A percentile compares a stretch with the other conserved stretches of the same genome.
Evolutionary conservation across 2,329 filamentous ascomycete genomes (phyloP).

Genomic region (Blastomyces silverae): DNA sequence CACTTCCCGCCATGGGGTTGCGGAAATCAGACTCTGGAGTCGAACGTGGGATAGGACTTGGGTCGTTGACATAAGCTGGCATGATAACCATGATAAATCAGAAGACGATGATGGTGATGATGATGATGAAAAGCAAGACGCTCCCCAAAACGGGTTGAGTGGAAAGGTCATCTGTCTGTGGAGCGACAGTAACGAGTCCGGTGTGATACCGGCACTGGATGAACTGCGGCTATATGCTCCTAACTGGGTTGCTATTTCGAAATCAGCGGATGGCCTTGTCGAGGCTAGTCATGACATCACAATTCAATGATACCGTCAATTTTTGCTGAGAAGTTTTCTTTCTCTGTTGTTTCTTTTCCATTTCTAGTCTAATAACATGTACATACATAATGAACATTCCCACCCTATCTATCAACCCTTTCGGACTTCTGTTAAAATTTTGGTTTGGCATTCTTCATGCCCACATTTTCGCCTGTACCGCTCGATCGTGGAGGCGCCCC

Average conservation of each 20-base stretch:
- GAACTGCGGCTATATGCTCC: slow-evolving; percentile 72
- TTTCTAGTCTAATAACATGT: neutral
- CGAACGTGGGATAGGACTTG: slow-evolving; percentile 70
- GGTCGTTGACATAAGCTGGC: slow-evolving; percentile 67
- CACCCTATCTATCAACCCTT: neutral
- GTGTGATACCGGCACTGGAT: slow-evolving; percentile 72
- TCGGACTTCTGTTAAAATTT: neutral
- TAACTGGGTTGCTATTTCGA: slow-evolving; percentile 70
- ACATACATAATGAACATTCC: neutral
- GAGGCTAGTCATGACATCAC: slow-evolving; percentile 68
- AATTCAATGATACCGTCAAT: slow-evolving; percentile 34
- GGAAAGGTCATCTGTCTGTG: slow-evolving; percentile 73
- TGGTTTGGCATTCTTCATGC: neutral
- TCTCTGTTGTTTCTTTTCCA: neutral
- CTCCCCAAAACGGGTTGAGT: slow-evolving; percentile 43
- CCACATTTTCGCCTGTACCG: neutral
- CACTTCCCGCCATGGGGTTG: slow-evolving; percentile 56
- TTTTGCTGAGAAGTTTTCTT: neutral
- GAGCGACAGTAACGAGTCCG: slow-evolving; percentile 71
- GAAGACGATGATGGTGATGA: slow-evolving; percentile 16
- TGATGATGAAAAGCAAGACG: slow-evolving; percentile 25
- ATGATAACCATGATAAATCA: slow-evolving; percentile 25
- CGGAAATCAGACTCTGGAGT: slow-evolving; percentile 71
- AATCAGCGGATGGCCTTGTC: slow-evolving; percentile 69
- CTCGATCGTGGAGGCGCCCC: neutral